These are phyloP conservation scores for Tritrichomonas foetus DNA, from an alignment of 208 protist genomes.

Conservation along the genomic window DNA sequence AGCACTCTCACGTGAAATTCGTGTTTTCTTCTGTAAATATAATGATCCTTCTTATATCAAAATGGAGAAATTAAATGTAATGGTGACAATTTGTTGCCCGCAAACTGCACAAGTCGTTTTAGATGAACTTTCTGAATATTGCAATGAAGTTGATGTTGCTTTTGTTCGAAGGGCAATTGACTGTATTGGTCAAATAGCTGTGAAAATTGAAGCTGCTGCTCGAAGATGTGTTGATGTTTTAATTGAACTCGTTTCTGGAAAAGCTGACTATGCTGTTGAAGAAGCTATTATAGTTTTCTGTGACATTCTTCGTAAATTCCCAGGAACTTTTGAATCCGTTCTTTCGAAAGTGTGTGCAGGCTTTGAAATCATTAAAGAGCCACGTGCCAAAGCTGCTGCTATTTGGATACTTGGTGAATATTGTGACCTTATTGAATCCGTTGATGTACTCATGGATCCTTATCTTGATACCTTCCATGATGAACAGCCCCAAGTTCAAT, in stretches of 20 bases:
- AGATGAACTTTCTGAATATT: constrained; percentile 82
- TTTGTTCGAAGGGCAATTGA: constrained; percentile 89
- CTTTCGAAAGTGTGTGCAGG: constrained; percentile 74
- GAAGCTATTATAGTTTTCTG: constrained; percentile 88
- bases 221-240: constrained; percentile 80
- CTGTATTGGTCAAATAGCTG: constrained; percentile 87
- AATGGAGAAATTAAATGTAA: constrained; percentile 90
- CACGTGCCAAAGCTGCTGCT: not conserved
- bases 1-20: constrained; percentile 51
- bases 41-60: constrained; percentile 96
- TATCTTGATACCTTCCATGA: constrained; percentile 40
- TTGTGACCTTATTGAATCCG: constrained; percentile 83
- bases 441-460: constrained; percentile 77
- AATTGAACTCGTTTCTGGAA: constrained; percentile 70
- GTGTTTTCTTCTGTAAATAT: constrained; percentile 93
- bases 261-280: constrained; percentile 85
- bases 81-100: constrained; percentile 77
- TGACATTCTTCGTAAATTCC: constrained; percentile 87
- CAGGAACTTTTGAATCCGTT: constrained; percentile 58
- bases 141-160: constrained; percentile 85
- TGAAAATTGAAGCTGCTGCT: constrained; percentile 85
- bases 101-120: constrained; percentile 75
- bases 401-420: constrained; percentile 68
- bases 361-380: constrained; percentile 60
- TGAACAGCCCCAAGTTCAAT: constrained; percentile 30